Evolutionary conservation across 768 basidiomycete genomes (phyloP).

Genomic region (Sarcodon aspratus): DNA sequence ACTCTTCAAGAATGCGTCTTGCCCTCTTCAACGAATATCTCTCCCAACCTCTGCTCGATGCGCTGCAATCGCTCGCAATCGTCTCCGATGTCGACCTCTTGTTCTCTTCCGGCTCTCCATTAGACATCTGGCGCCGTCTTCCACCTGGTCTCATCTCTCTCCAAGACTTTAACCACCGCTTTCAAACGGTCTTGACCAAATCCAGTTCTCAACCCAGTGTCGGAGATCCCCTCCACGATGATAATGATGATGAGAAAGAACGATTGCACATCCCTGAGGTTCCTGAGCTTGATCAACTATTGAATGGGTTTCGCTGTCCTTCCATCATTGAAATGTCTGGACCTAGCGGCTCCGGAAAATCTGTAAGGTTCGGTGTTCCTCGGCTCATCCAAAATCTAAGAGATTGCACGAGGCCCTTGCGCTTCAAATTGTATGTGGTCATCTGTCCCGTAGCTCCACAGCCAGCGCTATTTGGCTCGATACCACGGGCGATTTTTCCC

Average conservation of each 20-base stretch:
- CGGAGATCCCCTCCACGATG: conserved; percentile 20
- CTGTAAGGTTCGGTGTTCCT: conserved; percentile 28
- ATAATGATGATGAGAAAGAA: conserved; percentile 7
- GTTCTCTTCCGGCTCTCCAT: conserved; percentile 28
- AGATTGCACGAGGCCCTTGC: conserved; percentile 40
- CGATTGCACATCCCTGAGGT: conserved; percentile 21
- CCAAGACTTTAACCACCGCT: conserved; percentile 32
- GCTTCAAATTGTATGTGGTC: conserved; percentile 43
- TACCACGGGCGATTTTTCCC: conserved; percentile 55
- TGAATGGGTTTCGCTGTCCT: conserved; percentile 36
- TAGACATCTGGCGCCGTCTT: conserved; percentile 40
- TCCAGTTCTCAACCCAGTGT: conserved; percentile 30
- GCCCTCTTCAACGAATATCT: conserved; percentile 10
- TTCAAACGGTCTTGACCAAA: conserved; percentile 25
- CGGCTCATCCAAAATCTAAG: not conserved
- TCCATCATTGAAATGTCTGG: conserved; percentile 63
- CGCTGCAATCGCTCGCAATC: conserved; percentile 37
- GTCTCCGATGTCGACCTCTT: conserved; percentile 48
- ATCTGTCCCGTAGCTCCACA: conserved; percentile 28
- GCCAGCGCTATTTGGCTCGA: conserved; percentile 58
- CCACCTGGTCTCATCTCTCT: conserved; percentile 37
- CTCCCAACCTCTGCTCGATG: conserved; percentile 30
- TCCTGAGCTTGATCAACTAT: conserved; percentile 36
- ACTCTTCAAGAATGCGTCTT: too few relatives aligned
- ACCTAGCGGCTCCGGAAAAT: conserved; percentile 53